A percentile compares a stretch with the other conserved stretches of the same genome.
phyloP scores from a whole-genome alignment of 352 stramenopile genomes.

The Phytophthora pistaciae region DNA sequence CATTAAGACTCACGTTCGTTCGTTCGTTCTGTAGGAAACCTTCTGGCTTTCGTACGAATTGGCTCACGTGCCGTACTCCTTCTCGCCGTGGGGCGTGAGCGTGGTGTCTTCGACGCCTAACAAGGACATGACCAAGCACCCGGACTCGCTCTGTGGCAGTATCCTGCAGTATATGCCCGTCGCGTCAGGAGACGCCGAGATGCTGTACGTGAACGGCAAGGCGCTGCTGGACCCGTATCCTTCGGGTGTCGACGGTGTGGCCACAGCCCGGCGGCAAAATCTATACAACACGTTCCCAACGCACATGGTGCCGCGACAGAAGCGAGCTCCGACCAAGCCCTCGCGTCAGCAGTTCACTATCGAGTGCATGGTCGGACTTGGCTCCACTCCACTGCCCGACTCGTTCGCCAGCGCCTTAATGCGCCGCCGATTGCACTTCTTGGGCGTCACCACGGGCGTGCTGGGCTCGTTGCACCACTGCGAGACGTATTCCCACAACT shows the following conservation, averaged over 20 bases:
- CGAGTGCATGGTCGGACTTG: constrained; percentile 62
- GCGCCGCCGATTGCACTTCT: constrained; percentile 49
- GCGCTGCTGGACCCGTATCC: constrained; percentile 32
- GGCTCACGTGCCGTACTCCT: constrained; percentile 43
- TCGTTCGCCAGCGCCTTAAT: constrained; percentile 44
- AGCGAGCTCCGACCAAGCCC: constrained; percentile 27
- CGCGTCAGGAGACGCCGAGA: constrained; percentile 14
- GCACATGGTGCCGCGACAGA: constrained; percentile 59
- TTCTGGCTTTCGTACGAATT: constrained; percentile 49
- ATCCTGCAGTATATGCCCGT: constrained; percentile 32
- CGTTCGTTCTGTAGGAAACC: constrained; percentile 6
- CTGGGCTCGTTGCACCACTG: constrained; percentile 44
- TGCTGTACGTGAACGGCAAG: constrained; percentile 38
- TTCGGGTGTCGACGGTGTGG: constrained; percentile 32
- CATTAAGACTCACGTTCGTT: not conserved
- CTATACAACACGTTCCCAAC: constrained; percentile 60
- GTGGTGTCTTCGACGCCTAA: constrained; percentile 44
- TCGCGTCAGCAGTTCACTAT: constrained; percentile 32
- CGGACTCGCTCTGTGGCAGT: constrained; percentile 53
- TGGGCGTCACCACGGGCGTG: constrained; percentile 42
- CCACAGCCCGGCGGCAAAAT: constrained; percentile 32
- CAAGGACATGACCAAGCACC: constrained; percentile 47
- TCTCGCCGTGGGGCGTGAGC: constrained; percentile 51
- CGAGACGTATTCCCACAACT: constrained; percentile 29
- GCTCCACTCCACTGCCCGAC: constrained; percentile 45